These are phyloP conservation scores for Podaxis sp. DNA, from an alignment of 768 basidiomycete species.

Conservation along the genomic window DNA sequence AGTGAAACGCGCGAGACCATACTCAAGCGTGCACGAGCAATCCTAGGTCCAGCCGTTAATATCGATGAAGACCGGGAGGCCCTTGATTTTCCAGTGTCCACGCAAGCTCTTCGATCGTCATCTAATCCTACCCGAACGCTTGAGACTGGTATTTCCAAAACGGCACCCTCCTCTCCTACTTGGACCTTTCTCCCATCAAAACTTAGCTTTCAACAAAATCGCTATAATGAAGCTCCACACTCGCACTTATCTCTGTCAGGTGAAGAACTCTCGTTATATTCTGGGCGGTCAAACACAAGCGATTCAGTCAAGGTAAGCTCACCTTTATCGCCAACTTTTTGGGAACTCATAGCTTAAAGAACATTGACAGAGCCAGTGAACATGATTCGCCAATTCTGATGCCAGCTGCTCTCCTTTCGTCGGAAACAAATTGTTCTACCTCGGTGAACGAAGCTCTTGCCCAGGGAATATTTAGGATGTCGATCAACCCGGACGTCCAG, in stretches of 20 bases:
- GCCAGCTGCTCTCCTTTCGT: neutral
- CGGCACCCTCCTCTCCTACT: neutral
- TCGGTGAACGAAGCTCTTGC: neutral
- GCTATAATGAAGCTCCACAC: too few relatives aligned
- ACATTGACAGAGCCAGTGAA: neutral
- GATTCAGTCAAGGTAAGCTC: neutral
- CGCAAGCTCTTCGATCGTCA: neutral
- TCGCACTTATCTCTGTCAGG: neutral
- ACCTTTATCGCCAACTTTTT: neutral
- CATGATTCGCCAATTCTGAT: neutral
- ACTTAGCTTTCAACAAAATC: slow-evolving; percentile 12
- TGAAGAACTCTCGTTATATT: too few relatives aligned
- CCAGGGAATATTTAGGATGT: neutral
- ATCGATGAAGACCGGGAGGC: slow-evolving; percentile 1
- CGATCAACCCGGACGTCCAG: neutral
- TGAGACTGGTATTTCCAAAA: neutral
- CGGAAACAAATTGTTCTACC: neutral
- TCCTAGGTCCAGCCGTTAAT: slow-evolving; percentile 27
- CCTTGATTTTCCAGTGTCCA: slow-evolving; percentile 1
- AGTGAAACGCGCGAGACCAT: slow-evolving; percentile 46
- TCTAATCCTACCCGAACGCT: neutral
- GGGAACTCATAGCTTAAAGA: slow-evolving; percentile 14
- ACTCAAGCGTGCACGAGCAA: slow-evolving; percentile 33
- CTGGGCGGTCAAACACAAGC: neutral
- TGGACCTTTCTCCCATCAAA: slow-evolving; percentile 10